Percentiles rank a stretch among this genome's conserved stretches.
phyloP scores from a whole-genome alignment of 305 asterid genomes.

The Euphrasia arctica region DNA sequence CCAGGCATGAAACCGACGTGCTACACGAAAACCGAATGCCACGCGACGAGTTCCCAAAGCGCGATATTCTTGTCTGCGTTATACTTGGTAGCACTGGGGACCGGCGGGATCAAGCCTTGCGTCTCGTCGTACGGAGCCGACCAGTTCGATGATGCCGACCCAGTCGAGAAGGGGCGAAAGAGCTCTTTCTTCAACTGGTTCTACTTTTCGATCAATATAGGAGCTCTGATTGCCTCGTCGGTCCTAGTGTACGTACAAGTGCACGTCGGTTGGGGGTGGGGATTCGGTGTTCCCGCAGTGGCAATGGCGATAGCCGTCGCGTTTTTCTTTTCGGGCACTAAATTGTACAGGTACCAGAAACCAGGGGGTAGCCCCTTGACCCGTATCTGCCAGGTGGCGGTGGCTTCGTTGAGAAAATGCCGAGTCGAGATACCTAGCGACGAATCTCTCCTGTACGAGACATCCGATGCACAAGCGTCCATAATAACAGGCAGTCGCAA shows the following conservation, averaged over 20 bases:
- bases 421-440: not conserved
- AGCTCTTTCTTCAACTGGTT: not conserved
- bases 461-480: not conserved
- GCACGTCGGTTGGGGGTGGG: constrained; percentile 8
- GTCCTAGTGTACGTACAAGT: not conserved
- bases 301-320: not conserved
- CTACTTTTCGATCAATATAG: not conserved
- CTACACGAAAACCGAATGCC: not conserved
- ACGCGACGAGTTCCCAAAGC: not conserved
- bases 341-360: not conserved
- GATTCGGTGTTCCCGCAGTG: not conserved
- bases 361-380: constrained; percentile 3
- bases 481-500: not conserved
- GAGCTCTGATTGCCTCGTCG: not conserved
- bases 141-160: not conserved
- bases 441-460: not conserved
- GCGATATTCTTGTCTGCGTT: not conserved
- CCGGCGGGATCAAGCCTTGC: constrained; percentile 1
- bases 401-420: constrained; percentile 1
- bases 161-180: not conserved
- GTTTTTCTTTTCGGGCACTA: not conserved
- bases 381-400: constrained; percentile 1
- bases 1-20: not conserved
- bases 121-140: constrained; percentile 1
- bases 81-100: not conserved